Base-by-base conservation (phyloP, 75 land plant species). In the Sequoia sempervirens region DNA sequence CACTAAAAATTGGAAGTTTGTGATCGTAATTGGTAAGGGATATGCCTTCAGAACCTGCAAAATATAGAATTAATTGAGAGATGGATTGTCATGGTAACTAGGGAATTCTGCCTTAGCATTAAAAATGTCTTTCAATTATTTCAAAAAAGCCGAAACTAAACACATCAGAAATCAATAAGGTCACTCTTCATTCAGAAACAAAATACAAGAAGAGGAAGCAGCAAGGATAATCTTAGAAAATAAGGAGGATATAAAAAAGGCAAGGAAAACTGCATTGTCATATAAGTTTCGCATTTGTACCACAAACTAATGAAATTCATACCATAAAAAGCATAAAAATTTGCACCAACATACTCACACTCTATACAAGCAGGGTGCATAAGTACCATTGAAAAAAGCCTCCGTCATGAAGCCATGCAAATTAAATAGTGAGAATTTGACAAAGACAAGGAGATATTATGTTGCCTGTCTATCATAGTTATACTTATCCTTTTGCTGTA, bases 21-120 rank as follows among this genome's bases (percentile, higher is more conserved):
- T 96, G 66, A 97, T 87, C 15, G 99, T 97, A 40, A 94, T 85
- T 10, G 99, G 99, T 53, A 83, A 94, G 2, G 87, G 92, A 80
- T 75, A 96, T 26, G 90, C 96, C 82, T 97, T 93, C 84, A 97
- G 79, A 84, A 97, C 98, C 99, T 96, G 97, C 61, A 74, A 82
- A 66, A 75, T 0, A 52, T 43, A 78, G 10, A 4, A 12, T 43
- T 43, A 8, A 78, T 18, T 45, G 46, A 43, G 50, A 45, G 46
- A 78, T 6, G 11, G 30, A 45, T n/a, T 78, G 13, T 11, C 32
- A 43, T 37, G 28, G 73, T 45, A 45, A 30, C 80, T 78, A 12
- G 12, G 47, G 28, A 78, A 78, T 3, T 45, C 15, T 78, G n/a
- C 32, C n/a, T 41, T 13, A 43, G 47, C 28, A 43, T 45, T 41